Percentiles rank a stretch among this genome's conserved stretches.
Evolutionary conservation across 352 stramenopile species (phyloP).

Genomic region (Globisporangium viniferum): DNA sequence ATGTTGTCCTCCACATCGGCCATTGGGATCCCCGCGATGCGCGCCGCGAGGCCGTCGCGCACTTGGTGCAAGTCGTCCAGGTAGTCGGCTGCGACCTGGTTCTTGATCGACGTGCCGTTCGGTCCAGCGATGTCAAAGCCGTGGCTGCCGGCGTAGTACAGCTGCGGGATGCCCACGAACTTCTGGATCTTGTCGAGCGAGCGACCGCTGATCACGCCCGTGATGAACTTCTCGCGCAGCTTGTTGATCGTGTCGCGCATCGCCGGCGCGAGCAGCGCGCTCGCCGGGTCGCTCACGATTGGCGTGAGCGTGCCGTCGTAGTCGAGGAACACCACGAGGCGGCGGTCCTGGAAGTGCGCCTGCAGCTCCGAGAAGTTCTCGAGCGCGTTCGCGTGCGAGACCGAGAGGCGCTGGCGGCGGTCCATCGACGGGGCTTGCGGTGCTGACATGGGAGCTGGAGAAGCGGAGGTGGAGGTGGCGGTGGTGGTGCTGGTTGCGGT

Average conservation of each 20-base stretch:
- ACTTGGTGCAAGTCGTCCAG: conserved; percentile 58
- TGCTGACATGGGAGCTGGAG: background rate
- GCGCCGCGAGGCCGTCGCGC: conserved; percentile 39
- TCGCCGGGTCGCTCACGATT: conserved; percentile 85
- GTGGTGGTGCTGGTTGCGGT: background rate
- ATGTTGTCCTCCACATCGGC: conserved; percentile 88
- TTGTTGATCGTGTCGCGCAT: conserved; percentile 75
- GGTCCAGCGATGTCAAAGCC: conserved; percentile 88
- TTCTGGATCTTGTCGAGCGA: conserved; percentile 87
- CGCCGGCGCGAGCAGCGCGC: conserved; percentile 60
- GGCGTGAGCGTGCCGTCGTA: conserved; percentile 89
- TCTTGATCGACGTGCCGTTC: conserved; percentile 75
- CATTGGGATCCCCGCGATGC: conserved; percentile 50
- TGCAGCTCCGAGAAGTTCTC: conserved; percentile 63
- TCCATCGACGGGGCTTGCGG: conserved; percentile 3
- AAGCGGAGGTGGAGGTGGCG: background rate
- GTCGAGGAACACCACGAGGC: conserved; percentile 85
- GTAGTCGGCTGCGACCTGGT: conserved; percentile 80
- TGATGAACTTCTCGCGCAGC: conserved; percentile 77
- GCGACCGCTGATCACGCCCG: conserved; percentile 83
- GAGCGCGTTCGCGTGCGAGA: conserved; percentile 73
- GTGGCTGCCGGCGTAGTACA: conserved; percentile 90
- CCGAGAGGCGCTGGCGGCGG: conserved; percentile 45
- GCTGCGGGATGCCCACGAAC: conserved; percentile 82
- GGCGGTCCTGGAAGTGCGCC: conserved; percentile 43